Percentiles rank a stretch among this genome's conserved stretches.
phyloP scores from a whole-genome alignment of 2,329 filamentous ascomycete genomes.

The Cladosporium sp. region DNA sequence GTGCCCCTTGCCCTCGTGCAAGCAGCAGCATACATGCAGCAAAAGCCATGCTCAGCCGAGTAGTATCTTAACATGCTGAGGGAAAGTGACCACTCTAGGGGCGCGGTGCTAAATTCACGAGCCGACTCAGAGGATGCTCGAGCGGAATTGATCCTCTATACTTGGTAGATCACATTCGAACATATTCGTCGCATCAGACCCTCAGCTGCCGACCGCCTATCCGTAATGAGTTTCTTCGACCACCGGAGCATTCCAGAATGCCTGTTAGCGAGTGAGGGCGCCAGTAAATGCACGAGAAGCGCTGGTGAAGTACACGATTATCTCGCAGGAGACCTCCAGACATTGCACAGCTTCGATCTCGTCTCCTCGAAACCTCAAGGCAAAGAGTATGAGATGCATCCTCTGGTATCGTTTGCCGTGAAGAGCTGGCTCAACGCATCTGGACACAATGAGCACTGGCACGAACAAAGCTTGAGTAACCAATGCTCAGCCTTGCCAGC shows the following conservation, averaged over 20 bases:
- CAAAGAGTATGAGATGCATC: slow-evolving; percentile 36
- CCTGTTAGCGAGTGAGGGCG: too few species aligned
- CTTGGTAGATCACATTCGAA: slow-evolving; percentile 20
- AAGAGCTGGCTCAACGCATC: slow-evolving; percentile 31
- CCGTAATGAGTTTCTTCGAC: slow-evolving; percentile 47
- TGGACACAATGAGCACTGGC: slow-evolving; percentile 25
- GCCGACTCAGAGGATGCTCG: background rate
- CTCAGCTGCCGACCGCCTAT: slow-evolving; percentile 40
- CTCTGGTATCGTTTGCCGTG: slow-evolving; percentile 39
- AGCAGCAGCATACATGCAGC: slow-evolving; percentile 33
- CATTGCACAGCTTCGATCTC: slow-evolving; percentile 37
- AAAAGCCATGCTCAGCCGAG: slow-evolving; percentile 26
- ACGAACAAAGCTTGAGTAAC: slow-evolving; percentile 17
- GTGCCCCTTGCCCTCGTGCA: slow-evolving; percentile 34
- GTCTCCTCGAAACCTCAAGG: slow-evolving; percentile 23
- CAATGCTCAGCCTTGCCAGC: background rate
- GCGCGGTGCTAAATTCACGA: background rate
- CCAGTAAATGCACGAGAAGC: too few species aligned
- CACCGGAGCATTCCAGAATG: slow-evolving; percentile 10
- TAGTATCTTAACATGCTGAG: slow-evolving; percentile 39
- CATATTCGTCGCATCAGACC: slow-evolving; percentile 14
- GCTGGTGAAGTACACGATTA: too few species aligned
- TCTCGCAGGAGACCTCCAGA: slow-evolving; percentile 33
- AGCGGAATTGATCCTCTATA: slow-evolving; percentile 9
- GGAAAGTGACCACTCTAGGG: slow-evolving; percentile 26